Percentiles rank a stretch among this genome's conserved stretches.
phyloP scores from a whole-genome alignment of 331 rosid genomes.

The Malus hybrid region DNA sequence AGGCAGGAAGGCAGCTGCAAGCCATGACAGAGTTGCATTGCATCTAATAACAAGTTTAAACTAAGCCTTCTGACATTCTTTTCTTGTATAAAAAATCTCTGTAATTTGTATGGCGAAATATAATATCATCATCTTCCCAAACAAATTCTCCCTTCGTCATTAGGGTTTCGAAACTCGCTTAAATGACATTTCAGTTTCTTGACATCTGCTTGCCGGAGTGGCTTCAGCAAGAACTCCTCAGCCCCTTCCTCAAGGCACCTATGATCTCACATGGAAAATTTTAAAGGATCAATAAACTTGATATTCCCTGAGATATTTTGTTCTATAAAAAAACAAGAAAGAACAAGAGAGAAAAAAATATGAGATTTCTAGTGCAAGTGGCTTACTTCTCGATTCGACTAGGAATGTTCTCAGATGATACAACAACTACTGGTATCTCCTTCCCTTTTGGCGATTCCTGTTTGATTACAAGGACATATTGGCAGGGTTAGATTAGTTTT shows the following conservation, averaged over 20 bases:
- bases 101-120: neutral
- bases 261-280: no score
- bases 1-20: no score
- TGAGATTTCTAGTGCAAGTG: neutral
- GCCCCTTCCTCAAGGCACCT: conserved; percentile 35
- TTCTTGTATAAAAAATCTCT: neutral
- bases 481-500: neutral
- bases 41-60: neutral
- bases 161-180: neutral
- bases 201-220: conserved; percentile 19
- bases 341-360: neutral
- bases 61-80: neutral
- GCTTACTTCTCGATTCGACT: conserved; percentile 19
- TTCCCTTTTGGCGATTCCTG: conserved; percentile 27
- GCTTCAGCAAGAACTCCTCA: conserved; percentile 27
- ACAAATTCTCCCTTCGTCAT: neutral
- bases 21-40: no score
- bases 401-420: conserved; percentile 25
- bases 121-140: neutral
- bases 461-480: neutral
- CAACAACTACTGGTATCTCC: conserved; percentile 23
- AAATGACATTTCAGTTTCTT: conserved; percentile 14
- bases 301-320: no score
- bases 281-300: no score
- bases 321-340: neutral